Evolutionary conservation across 2,329 filamentous ascomycete species (phyloP).

Genomic region (Zymoseptoria passerinii): DNA sequence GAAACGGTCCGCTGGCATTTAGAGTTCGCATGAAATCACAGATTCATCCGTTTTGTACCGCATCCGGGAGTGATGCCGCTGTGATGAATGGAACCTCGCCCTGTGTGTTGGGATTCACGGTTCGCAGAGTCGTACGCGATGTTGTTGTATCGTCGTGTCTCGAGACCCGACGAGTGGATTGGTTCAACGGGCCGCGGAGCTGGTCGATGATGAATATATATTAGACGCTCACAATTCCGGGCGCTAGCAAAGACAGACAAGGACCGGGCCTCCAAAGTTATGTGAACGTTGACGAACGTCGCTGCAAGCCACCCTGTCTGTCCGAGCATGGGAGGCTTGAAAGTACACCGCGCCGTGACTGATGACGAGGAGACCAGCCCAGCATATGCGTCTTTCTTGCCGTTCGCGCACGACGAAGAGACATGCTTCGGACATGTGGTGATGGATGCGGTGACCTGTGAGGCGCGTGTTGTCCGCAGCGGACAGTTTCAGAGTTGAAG

Average conservation of each 20-base stretch:
- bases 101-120: no score
- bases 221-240: background rate
- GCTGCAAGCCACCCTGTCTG: background rate
- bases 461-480: background rate
- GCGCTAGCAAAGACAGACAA: background rate
- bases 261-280: background rate
- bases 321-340: background rate
- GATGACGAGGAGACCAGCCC: background rate
- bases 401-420: background rate
- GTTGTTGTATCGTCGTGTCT: background rate
- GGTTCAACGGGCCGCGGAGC: background rate
- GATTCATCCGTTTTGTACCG: background rate
- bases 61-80: background rate
- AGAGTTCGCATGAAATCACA: background rate
- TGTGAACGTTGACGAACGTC: background rate
- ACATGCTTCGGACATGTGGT: background rate
- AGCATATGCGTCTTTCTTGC: background rate
- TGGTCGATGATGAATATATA: no score
- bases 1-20: background rate
- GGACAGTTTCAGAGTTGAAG: background rate
- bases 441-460: background rate
- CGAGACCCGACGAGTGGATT: background rate
- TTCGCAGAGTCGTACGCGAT: background rate
- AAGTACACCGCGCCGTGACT: background rate
- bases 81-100: no score